Conservation (phyloP, 345 rosid genomes). For the Camelina neglecta region DNA sequence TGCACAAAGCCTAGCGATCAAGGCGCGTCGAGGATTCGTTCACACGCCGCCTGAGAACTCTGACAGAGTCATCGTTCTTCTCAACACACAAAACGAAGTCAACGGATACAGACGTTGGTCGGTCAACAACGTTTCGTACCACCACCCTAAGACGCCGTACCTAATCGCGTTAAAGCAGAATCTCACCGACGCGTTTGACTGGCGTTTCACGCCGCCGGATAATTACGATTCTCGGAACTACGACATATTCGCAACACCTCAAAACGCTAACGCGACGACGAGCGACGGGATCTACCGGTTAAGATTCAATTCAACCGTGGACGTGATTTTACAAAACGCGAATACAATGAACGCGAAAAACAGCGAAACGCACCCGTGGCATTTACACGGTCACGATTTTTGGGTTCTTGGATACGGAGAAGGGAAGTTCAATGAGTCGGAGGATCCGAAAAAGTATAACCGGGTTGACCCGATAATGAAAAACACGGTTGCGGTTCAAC, state of each 20-base stretch:
- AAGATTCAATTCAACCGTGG: conserved; percentile 61
- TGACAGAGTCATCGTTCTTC: conserved; percentile 57
- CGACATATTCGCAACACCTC: conserved; percentile 31
- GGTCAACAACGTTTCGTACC: conserved; percentile 67
- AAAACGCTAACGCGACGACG: conserved; percentile 50
- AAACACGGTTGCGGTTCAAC: conserved; percentile 77
- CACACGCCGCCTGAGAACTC: conserved; percentile 52
- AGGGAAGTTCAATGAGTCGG: conserved; percentile 58
- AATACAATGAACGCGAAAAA: conserved; percentile 44
- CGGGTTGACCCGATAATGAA: conserved; percentile 72
- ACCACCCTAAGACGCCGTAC: conserved; percentile 62
- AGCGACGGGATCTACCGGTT: conserved; percentile 56
- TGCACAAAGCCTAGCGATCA: conserved; percentile 60
- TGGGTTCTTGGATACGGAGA: conserved; percentile 76
- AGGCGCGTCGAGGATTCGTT: conserved; percentile 52
- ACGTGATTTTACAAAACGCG: conserved; percentile 72
- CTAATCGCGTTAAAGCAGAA: conserved; percentile 62
- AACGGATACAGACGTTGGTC: conserved; percentile 56
- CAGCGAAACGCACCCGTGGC: conserved; percentile 90
- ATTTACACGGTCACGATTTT: conserved; percentile 85
- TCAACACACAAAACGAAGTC: conserved; percentile 64
- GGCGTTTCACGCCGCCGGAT: conserved; percentile 52
- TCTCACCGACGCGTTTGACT: conserved; percentile 47
- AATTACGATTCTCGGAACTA: conserved; percentile 40
- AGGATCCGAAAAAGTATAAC: conserved; percentile 58